Evolutionary conservation across 139 green algal genomes (phyloP), one percentile per base, ranked within the genome.

Genomic region (Deuterostichococcus epilithicus): DNA sequence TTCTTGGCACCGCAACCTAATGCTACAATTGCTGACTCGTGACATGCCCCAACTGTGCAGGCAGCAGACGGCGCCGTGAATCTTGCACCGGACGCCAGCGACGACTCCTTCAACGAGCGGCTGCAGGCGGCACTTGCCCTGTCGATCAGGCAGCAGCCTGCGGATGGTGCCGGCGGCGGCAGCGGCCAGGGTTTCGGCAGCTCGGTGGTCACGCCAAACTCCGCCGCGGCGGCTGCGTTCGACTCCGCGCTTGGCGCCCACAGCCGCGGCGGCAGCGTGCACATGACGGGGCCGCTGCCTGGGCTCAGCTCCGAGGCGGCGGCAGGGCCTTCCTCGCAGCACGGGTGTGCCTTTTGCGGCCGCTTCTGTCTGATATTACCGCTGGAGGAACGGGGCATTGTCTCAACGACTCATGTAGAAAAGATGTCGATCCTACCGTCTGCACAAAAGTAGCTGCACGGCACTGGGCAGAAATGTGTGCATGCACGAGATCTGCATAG

Each of bases 111-210:
- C 52, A 63, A 63, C 18, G 18, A 20, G 3, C 52, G 52, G 42
- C 65, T 82, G 44, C 72, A 78, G 65, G 25, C 58, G 33, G 77
- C 77, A 1, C 72, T 82, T 23, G 71, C 72, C 5, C 33, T 82
- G 63, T 78, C 72, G 1, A 10, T 81, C 34, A 67, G 26, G 65
- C 10, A 37, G 10, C 70, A 18, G 35, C 8, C n/a, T 25, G 67
- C 8, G 42, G 67, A 36, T 34, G 68, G 8, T 35, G 20, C 34
- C 28, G 26, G 39, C 70, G 37, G 13, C 42, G 70, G n/a, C 32
- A 38, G 70, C 6, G 6, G n/a, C 38, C 70, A 39, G 38, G 25
- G 1, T 42, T 8, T 20, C 20, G 67, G 26, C 39, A 42, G 39
- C 70, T 6, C 70, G 3, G 32, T 37, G 5, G 39, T 44, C 22